Conservation (phyloP, 129 eudicot genomes). For the Lactuca saligna region DNA sequence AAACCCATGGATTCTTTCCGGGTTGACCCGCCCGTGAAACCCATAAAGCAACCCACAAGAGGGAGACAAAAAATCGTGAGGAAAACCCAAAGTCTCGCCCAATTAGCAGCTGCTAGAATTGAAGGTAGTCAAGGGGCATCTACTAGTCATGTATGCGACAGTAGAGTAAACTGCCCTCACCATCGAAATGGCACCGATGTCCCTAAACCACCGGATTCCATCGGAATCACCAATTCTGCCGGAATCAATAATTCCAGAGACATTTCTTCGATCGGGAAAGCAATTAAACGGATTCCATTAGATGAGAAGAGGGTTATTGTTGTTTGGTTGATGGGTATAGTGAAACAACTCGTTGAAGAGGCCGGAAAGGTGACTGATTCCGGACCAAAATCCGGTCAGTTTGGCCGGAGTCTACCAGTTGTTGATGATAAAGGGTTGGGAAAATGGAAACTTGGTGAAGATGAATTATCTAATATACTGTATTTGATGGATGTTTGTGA, state of each 20-base stretch:
- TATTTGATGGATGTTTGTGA: conserved; percentile 74
- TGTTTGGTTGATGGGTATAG: conserved; percentile 69
- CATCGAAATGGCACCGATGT: conserved; percentile 61
- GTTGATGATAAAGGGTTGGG: conserved; percentile 59
- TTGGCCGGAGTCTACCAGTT: conserved; percentile 44
- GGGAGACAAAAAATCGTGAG: conserved; percentile 88
- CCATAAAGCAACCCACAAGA: conserved; percentile 72
- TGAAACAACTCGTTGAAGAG: conserved; percentile 74
- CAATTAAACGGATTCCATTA: conserved; percentile 58
- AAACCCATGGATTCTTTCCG: conserved; percentile 31
- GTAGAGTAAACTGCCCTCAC: conserved; percentile 69
- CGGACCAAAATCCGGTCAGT: conserved; percentile 51
- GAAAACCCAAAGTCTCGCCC: conserved; percentile 92
- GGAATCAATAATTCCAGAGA: conserved; percentile 38
- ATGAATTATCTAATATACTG: conserved; percentile 68
- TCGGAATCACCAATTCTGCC: conserved; percentile 26
- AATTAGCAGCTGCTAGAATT: conserved; percentile 84
- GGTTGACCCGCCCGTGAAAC: conserved; percentile 64
- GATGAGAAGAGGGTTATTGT: conserved; percentile 64
- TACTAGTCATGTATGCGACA: conserved; percentile 98
- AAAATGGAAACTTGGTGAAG: conserved; percentile 91
- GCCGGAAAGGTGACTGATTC: conserved; percentile 51
- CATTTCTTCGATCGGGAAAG: conserved; percentile 63
- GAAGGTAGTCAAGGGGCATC: conserved; percentile 99
- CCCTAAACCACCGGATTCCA: conserved; percentile 42